Conservation (phyloP, 306 rosid species). For the Dicorynia guianensis region DNA sequence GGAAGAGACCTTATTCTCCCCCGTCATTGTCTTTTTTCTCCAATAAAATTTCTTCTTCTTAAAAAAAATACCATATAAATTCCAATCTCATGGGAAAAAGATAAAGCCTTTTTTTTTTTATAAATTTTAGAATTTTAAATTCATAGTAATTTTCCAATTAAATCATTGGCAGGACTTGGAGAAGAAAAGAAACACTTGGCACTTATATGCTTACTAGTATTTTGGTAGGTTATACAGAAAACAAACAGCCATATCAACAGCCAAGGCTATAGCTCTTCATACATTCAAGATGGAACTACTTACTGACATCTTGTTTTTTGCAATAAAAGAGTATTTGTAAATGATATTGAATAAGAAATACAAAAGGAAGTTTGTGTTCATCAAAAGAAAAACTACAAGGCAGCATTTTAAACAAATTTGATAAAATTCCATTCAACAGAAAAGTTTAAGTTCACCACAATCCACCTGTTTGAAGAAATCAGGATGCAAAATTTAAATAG, state of each 20-base stretch:
- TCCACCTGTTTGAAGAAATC: not conserved
- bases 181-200: slow-evolving; percentile 23
- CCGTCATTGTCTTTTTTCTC: too few relatives aligned
- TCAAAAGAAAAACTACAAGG: not conserved
- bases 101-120: not conserved
- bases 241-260: slow-evolving; percentile 21
- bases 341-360: slow-evolving; percentile 13
- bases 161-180: not conserved
- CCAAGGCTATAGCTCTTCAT: slow-evolving; percentile 11
- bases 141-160: slow-evolving; percentile 13
- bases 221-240: slow-evolving; percentile 11
- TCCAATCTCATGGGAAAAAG: not conserved
- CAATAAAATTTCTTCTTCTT: too few relatives aligned
- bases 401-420: slow-evolving; percentile 4
- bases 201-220: slow-evolving; percentile 15
- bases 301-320: not conserved
- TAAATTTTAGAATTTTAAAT: slow-evolving; percentile 9
- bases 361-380: not conserved
- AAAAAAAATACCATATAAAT: not conserved
- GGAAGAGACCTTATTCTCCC: too few relatives aligned
- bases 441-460: slow-evolving; percentile 20
- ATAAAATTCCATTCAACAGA: not conserved
- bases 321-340: not conserved
- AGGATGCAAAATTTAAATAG: slow-evolving; percentile 12
- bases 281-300: slow-evolving; percentile 4